Base-by-base conservation (phyloP, 257 asterid genomes). In the Nicotiana otophora region DNA sequence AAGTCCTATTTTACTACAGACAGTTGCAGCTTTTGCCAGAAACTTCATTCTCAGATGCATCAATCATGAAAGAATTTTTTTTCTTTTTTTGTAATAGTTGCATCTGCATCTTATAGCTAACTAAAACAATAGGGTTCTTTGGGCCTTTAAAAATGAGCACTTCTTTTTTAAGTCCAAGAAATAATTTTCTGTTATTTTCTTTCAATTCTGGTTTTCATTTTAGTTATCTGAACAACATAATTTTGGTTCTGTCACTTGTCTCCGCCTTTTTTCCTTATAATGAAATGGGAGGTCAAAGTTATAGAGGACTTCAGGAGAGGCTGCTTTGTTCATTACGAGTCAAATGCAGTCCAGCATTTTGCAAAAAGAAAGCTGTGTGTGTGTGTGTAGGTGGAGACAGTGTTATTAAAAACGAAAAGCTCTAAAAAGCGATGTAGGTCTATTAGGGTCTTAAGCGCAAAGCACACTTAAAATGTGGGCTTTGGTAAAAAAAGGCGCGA, bases 321-420 rank as follows among this genome's bases (percentile, higher is more conserved):
- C 67, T 61, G 15, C 67, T 23, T 61, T 61, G 30, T 20, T 20
- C 33, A 61, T 61, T 20, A 61, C 31, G 5, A 61, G 67, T 61
- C 67, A 10, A 58, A 61, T 20, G 31, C 67, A 61, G 67, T 61
- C 67, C 16, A 61, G 30, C 16, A 61, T 61, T 61, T 12, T 61
- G 67, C 67, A 61, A 61, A n/a, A 61, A 20, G 15, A 84, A 78
- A 70, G 78, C 61, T 81, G 81, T 34, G 61, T 51, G 30, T 34
- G 65, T 46, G 67, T 6, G 28, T 42, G 2, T 11, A 1, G 1
- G 1, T 42, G 48, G 10, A 7, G 48, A 42, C 39, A 34, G 39
- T 34, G 39, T 34, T 34, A 34, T 34, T 6, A 34, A 46, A 10
- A 14, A 8, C 10, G 14, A 46, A 46, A 46, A 46, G 14, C 39